Conservation (phyloP, 1,284 basidiomycete genomes). For the Malassezia yamatoensis region DNA sequence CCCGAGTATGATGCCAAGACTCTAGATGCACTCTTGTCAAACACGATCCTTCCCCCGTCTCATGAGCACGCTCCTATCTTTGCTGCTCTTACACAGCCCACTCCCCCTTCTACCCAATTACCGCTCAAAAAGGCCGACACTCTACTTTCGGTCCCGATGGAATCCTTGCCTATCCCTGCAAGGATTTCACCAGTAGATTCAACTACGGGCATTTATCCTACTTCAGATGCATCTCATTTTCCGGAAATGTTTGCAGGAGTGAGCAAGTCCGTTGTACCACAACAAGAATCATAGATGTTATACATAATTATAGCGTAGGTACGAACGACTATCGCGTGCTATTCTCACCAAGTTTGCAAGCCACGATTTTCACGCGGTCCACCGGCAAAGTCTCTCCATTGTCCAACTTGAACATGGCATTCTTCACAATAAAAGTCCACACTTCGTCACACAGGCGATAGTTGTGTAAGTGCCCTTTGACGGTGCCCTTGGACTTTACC, state of each 20-base stretch:
- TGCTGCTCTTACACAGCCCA: not conserved
- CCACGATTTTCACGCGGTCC: slow-evolving; percentile 44
- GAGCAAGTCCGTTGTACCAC: not conserved
- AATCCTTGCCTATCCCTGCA: not conserved
- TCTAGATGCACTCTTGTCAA: not conserved
- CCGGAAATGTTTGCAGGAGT: not conserved
- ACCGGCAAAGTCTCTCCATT: slow-evolving; percentile 38
- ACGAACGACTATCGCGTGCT: slow-evolving; percentile 1
- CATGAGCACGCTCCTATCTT: not conserved
- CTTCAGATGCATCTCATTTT: not conserved
- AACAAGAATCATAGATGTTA: not conserved
- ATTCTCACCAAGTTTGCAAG: slow-evolving; percentile 42
- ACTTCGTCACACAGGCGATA: slow-evolving; percentile 46
- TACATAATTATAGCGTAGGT: no score
- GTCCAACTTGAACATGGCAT: slow-evolving; percentile 44
- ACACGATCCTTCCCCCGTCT: not conserved
- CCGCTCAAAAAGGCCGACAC: not conserved
- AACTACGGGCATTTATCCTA: not conserved
- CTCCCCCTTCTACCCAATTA: not conserved
- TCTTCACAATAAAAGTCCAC: slow-evolving; percentile 45
- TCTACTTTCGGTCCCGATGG: not conserved
- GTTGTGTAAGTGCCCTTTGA: slow-evolving; percentile 45
- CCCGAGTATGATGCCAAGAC: slow-evolving; percentile 2
- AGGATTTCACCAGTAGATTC: not conserved
- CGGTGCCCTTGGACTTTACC: slow-evolving; percentile 38